Percentiles rank a stretch among this genome's conserved stretches.
Evolutionary conservation across 2,329 filamentous ascomycete genomes (phyloP).

Genomic region (Lachnellula arida): DNA sequence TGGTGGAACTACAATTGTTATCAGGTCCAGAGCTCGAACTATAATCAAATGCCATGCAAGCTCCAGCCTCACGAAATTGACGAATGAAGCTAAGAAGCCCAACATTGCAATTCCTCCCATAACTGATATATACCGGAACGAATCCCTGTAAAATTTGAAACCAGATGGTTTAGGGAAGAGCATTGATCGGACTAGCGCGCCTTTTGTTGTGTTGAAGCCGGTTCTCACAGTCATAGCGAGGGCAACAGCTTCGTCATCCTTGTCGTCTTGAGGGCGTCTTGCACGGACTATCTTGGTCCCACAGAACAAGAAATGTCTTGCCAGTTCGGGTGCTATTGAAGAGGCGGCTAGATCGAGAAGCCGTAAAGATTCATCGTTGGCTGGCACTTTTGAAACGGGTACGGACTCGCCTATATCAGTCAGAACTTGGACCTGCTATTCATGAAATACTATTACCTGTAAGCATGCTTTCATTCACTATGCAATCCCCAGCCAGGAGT

Average conservation of each 20-base stretch:
- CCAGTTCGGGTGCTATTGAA: slow-evolving; percentile 76
- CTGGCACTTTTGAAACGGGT: slow-evolving; percentile 86
- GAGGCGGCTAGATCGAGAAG: slow-evolving; percentile 74
- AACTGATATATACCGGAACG: slow-evolving; percentile 94
- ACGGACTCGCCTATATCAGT: slow-evolving; percentile 74
- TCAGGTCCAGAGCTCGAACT: slow-evolving; percentile 85
- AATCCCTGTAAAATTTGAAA: slow-evolving; percentile 98
- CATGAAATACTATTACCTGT: slow-evolving; percentile 48
- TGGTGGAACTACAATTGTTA: slow-evolving; percentile 95
- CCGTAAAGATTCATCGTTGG: slow-evolving; percentile 73
- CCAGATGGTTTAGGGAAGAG: slow-evolving; percentile 96
- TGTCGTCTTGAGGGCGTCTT: slow-evolving; percentile 78
- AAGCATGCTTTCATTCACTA: slow-evolving; percentile 99
- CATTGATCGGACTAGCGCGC: slow-evolving; percentile 93
- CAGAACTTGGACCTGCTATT: not conserved
- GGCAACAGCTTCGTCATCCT: slow-evolving; percentile 82
- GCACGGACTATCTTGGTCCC: slow-evolving; percentile 95
- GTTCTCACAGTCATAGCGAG: slow-evolving; percentile 90
- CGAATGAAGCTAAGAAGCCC: slow-evolving; percentile 84
- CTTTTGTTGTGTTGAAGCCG: slow-evolving; percentile 97
- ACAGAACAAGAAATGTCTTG: slow-evolving; percentile 86
- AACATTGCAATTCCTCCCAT: slow-evolving; percentile 84
- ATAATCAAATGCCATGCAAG: slow-evolving; percentile 88
- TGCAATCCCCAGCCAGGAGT: slow-evolving; percentile 87
- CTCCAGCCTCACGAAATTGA: slow-evolving; percentile 85